Evolutionary conservation across 2,329 filamentous ascomycete genomes (phyloP).

Genomic region (Tolypocladium tundrense): DNA sequence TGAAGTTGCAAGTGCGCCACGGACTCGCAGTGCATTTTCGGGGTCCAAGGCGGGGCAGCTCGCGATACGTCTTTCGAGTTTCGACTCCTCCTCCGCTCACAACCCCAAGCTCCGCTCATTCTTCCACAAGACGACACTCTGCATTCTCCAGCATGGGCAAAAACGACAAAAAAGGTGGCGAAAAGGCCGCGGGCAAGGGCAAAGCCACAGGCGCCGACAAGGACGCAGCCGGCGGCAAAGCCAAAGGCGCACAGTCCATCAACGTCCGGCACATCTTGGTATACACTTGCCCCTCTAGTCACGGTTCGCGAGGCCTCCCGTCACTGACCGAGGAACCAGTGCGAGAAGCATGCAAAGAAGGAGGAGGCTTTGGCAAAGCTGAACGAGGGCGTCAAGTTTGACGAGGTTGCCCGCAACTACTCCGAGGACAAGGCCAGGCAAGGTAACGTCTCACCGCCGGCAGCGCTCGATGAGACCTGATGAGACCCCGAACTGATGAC

Average conservation of each 20-base stretch:
- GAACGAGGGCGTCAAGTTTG: conserved; percentile 57
- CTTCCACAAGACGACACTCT: not conserved
- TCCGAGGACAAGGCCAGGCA: conserved; percentile 69
- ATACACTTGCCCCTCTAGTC: conserved; percentile 6
- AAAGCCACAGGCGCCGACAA: conserved; percentile 20
- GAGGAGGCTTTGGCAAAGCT: conserved; percentile 65
- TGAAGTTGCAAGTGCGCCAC: not conserved
- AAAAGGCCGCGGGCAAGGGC: conserved; percentile 21
- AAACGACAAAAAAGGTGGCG: conserved; percentile 30
- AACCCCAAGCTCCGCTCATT: not conserved
- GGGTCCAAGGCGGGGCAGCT: not conserved
- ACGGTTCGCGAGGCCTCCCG: not conserved
- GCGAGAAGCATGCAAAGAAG: conserved; percentile 68
- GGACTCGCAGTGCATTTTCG: not conserved
- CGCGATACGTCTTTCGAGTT: not conserved
- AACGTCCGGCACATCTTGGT: conserved; percentile 66
- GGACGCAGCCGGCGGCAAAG: conserved; percentile 25
- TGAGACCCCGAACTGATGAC: not conserved
- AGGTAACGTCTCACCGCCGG: conserved; percentile 25
- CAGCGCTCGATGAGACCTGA: not conserved
- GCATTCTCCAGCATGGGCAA: conserved; percentile 21
- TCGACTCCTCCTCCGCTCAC: conserved; percentile 1
- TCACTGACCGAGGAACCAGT: conserved; percentile 27
- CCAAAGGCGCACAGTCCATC: conserved; percentile 53
- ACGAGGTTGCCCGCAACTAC: conserved; percentile 61